Conservation (phyloP, 2,329 filamentous ascomycete species). For the Pseudogymnoascus sp. region DNA sequence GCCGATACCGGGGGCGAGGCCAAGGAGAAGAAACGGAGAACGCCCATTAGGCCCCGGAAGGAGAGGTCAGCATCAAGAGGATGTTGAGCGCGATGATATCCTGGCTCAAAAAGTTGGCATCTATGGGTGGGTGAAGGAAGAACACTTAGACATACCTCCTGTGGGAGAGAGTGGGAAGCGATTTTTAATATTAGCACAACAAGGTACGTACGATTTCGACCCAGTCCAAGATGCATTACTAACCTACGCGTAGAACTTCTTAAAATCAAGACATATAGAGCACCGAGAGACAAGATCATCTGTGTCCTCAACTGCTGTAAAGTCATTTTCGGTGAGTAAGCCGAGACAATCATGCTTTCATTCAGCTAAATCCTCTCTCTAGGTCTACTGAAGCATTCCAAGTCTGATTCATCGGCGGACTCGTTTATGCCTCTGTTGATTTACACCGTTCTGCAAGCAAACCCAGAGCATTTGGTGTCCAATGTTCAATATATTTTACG, state of each 20-base stretch:
- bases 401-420: slow-evolving; percentile 90
- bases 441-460: slow-evolving; percentile 89
- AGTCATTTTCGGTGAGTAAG: slow-evolving; percentile 81
- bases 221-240: slow-evolving; percentile 10
- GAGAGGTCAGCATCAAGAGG: slow-evolving; percentile 92
- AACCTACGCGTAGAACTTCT: slow-evolving; percentile 60
- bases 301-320: slow-evolving; percentile 98
- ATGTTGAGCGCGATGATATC: slow-evolving; percentile 94
- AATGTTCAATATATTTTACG: slow-evolving; percentile 97
- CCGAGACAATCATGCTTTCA: neutral
- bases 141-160: slow-evolving; percentile 85
- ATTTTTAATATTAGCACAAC: slow-evolving; percentile 82
- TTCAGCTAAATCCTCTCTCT: slow-evolving; percentile 17
- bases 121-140: slow-evolving; percentile 88
- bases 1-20: slow-evolving; percentile 60
- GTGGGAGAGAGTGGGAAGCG: slow-evolving; percentile 79
- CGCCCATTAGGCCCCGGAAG: slow-evolving; percentile 71
- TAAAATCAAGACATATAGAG: slow-evolving; percentile 94
- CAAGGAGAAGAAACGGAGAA: slow-evolving; percentile 62
- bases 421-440: slow-evolving; percentile 93
- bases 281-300: slow-evolving; percentile 97
- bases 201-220: slow-evolving; percentile 46
- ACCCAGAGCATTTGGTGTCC: slow-evolving; percentile 89
- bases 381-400: slow-evolving; percentile 84
- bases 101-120: slow-evolving; percentile 94